A percentile compares a stretch with the other conserved stretches of the same genome.
phyloP scores from a whole-genome alignment of 257 asterid genomes.

The Phtheirospermum japonicum region DNA sequence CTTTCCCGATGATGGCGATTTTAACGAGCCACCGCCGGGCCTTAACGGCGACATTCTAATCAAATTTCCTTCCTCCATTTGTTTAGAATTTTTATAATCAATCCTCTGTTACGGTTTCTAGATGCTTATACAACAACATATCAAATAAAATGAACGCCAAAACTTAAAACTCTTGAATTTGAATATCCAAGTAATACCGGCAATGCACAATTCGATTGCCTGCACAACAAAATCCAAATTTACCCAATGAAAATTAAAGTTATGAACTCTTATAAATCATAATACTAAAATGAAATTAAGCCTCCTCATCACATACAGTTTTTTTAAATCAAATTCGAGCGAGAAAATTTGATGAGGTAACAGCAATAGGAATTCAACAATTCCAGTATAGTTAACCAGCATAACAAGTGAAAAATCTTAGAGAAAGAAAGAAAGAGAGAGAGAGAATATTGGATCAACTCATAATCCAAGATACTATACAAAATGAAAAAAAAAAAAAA shows the following conservation, averaged over 20 bases:
- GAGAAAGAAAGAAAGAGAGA: neutral
- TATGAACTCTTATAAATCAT: neutral
- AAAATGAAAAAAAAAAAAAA: neutral
- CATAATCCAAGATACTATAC: slow-evolving; percentile 14
- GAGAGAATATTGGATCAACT: neutral
- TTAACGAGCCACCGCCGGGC: slow-evolving; percentile 41
- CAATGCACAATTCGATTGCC: slow-evolving; percentile 17
- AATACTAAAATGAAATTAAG: slow-evolving; percentile 4
- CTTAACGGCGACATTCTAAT: slow-evolving; percentile 64
- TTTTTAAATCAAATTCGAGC: slow-evolving; percentile 9
- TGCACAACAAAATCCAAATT: slow-evolving; percentile 25
- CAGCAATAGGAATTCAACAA: neutral
- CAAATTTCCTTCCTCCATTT: slow-evolving; percentile 77
- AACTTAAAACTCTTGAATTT: slow-evolving; percentile 7
- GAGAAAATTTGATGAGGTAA: slow-evolving; percentile 13
- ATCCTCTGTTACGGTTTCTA: slow-evolving; percentile 24
- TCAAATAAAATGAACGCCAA: neutral
- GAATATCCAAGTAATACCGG: neutral
- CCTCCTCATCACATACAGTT: neutral
- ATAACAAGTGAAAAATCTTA: neutral
- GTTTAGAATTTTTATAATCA: slow-evolving; percentile 15
- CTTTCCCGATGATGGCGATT: slow-evolving; percentile 72
- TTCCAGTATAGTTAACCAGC: slow-evolving; percentile 18
- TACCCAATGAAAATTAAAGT: neutral
- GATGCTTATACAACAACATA: slow-evolving; percentile 28